Evolutionary conservation across 768 basidiomycete genomes (phyloP).

Genomic region (Podaxis sp.): DNA sequence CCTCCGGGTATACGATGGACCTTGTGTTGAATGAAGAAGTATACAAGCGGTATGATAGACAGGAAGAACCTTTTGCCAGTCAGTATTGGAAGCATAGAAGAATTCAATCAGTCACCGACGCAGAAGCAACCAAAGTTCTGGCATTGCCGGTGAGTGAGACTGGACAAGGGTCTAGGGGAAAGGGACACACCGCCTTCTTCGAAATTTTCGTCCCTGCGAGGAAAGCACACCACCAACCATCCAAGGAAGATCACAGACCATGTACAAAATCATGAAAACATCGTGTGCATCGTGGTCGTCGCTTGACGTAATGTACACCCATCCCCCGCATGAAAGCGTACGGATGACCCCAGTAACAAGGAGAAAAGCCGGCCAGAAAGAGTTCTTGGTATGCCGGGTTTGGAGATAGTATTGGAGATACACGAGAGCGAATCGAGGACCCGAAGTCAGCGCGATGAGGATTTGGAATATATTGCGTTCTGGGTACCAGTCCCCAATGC

Average conservation of each 20-base stretch:
- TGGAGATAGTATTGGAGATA: conserved; percentile 60
- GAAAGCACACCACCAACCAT: conserved; percentile 69
- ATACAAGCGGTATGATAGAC: conserved; percentile 67
- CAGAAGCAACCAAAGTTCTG: conserved; percentile 50
- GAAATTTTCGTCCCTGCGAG: conserved; percentile 43
- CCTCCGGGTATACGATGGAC: conserved; percentile 76
- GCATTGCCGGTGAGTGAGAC: neutral
- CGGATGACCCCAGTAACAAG: conserved; percentile 62
- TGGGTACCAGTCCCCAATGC: conserved; percentile 90
- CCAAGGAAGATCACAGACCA: conserved; percentile 84
- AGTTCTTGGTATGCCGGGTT: conserved; percentile 22
- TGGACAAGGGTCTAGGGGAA: neutral
- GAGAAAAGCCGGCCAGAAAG: conserved; percentile 45
- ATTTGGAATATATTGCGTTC: conserved; percentile 84
- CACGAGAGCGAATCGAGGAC: conserved; percentile 72
- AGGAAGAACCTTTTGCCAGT: conserved; percentile 57
- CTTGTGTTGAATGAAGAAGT: conserved; percentile 86
- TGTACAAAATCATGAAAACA: conserved; percentile 83
- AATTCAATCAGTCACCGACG: conserved; percentile 29
- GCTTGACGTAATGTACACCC: conserved; percentile 85
- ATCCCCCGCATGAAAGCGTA: conserved; percentile 82
- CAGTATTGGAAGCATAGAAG: neutral
- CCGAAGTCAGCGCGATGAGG: conserved; percentile 80
- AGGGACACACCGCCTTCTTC: conserved; percentile 45
- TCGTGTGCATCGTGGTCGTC: conserved; percentile 86